Evolutionary conservation across 306 rosid species (phyloP).

Genomic region (Fragaria vesca): DNA sequence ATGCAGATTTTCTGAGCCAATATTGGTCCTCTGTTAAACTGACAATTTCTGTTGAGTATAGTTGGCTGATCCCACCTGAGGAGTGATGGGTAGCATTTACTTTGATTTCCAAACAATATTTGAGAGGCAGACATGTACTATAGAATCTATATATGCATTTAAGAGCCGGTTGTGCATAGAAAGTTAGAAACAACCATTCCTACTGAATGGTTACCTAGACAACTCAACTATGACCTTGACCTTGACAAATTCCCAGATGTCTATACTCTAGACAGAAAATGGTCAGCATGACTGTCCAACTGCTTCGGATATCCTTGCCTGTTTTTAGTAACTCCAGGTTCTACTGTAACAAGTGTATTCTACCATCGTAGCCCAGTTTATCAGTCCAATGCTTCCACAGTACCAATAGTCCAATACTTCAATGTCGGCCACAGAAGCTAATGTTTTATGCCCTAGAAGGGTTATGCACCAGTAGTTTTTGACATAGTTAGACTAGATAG

Average conservation of each 20-base stretch:
- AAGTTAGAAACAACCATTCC: neutral
- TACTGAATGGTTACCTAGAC: neutral
- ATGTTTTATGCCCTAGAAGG: neutral
- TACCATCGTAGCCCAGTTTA: neutral
- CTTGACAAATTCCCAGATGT: neutral
- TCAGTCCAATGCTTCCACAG: neutral
- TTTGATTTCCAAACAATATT: neutral
- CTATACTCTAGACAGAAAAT: neutral
- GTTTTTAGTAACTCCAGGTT: neutral
- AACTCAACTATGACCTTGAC: neutral
- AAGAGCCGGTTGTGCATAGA: neutral
- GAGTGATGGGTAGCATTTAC: neutral
- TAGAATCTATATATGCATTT: neutral
- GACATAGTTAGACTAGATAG: neutral
- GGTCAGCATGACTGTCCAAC: neutral
- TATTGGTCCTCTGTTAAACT: conserved; percentile 15
- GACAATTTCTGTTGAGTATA: conserved; percentile 3
- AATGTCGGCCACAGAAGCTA: neutral
- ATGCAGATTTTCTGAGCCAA: neutral
- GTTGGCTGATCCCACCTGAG: neutral
- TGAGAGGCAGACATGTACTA: conserved; percentile 4
- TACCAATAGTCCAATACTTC: neutral
- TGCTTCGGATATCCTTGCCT: neutral
- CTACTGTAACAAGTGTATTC: neutral
- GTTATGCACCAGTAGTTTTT: neutral